Evolutionary conservation across 495 filamentous ascomycete genomes (phyloP).

Genomic region (Hypoxylon intermedium): DNA sequence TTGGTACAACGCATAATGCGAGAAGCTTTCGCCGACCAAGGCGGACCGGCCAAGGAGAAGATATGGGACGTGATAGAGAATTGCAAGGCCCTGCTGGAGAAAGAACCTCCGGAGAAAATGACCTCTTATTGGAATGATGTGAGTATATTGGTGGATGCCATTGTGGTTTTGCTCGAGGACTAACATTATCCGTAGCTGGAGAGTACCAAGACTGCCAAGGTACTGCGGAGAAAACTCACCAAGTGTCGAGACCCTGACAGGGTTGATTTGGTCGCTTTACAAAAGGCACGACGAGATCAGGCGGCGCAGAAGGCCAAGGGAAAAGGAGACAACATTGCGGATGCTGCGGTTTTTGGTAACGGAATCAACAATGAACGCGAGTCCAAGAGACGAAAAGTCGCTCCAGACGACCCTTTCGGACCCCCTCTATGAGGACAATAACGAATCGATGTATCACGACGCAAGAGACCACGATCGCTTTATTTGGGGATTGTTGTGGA

Average conservation of each 20-base stretch:
- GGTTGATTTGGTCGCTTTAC: slow-evolving; percentile 64
- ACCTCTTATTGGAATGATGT: slow-evolving; percentile 53
- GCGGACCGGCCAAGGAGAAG: slow-evolving; percentile 50
- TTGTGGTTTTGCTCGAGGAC: slow-evolving; percentile 1
- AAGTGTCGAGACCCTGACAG: slow-evolving; percentile 79
- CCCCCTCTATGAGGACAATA: slow-evolving; percentile 45
- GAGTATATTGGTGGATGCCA: slow-evolving; percentile 9
- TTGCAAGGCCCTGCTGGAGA: slow-evolving; percentile 60
- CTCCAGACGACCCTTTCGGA: slow-evolving; percentile 64
- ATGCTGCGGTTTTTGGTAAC: slow-evolving; percentile 53
- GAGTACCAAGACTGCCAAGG: slow-evolving; percentile 54
- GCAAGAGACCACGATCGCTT: neutral
- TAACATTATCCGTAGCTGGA: slow-evolving; percentile 46
- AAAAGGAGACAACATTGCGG: slow-evolving; percentile 49
- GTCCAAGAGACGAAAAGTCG: slow-evolving; percentile 67
- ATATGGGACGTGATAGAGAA: slow-evolving; percentile 55
- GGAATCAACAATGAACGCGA: slow-evolving; percentile 42
- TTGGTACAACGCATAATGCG: slow-evolving; percentile 75
- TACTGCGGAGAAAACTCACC: slow-evolving; percentile 74
- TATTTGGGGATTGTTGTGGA: neutral
- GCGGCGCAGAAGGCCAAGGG: slow-evolving; percentile 52
- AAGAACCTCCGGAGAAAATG: slow-evolving; percentile 53
- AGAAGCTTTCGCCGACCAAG: slow-evolving; percentile 63
- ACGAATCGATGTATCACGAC: neutral
- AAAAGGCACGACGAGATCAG: slow-evolving; percentile 56